These are phyloP conservation scores for Phytophthora pluvialis DNA, from an alignment of 352 stramenopile genomes.

Conservation along the genomic window DNA sequence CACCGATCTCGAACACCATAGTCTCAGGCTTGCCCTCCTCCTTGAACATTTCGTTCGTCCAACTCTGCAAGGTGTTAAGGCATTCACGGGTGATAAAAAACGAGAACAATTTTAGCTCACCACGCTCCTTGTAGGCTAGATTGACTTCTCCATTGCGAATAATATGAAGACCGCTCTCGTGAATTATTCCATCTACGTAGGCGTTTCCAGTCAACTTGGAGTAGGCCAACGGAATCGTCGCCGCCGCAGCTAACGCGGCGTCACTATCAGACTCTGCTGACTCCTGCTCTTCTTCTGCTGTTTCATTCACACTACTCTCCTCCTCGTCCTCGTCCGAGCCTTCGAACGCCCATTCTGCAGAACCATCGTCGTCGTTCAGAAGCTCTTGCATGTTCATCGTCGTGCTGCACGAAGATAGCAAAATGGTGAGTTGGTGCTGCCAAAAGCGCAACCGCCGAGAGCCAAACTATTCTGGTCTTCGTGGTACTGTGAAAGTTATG, in stretches of 20 bases:
- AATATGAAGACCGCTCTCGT: constrained; percentile 5
- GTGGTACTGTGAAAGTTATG: background rate
- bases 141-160: background rate
- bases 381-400: background rate
- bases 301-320: background rate
- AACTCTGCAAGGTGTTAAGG: background rate
- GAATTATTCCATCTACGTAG: background rate
- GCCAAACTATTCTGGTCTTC: background rate
- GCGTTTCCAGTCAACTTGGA: background rate
- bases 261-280: too few species aligned
- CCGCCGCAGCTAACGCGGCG: too few species aligned
- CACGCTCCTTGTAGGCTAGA: background rate
- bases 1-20: constrained; percentile 7
- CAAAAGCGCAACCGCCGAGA: too few species aligned
- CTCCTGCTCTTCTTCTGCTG: background rate
- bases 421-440: background rate
- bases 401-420: background rate
- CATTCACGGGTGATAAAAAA: background rate
- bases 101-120: background rate
- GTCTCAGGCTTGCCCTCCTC: background rate
- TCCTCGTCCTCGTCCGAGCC: background rate
- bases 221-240: too few species aligned
- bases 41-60: constrained; percentile 16
- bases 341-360: background rate
- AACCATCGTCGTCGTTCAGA: background rate